phyloP scores from a whole-genome alignment of 83 land plant genomes.

The Thuja plicata region DNA sequence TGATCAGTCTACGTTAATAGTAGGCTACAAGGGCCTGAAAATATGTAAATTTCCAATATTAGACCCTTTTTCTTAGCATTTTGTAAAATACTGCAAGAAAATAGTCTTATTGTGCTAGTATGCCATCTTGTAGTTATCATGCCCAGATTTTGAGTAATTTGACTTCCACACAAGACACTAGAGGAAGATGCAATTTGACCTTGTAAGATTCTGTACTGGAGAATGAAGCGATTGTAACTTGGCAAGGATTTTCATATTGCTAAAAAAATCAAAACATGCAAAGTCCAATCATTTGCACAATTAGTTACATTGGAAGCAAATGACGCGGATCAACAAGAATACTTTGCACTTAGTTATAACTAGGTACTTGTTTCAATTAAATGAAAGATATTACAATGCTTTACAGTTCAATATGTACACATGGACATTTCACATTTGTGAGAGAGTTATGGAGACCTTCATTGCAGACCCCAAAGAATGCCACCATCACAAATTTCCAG shows the following conservation, averaged over 20 bases:
- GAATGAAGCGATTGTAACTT: background rate
- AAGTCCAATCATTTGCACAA: background rate
- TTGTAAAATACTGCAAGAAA: background rate
- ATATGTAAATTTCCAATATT: background rate
- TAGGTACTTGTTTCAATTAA: constrained; percentile 8
- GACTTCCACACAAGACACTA: background rate
- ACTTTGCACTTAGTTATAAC: background rate
- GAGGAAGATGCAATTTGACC: background rate
- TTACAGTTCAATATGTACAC: constrained; percentile 13
- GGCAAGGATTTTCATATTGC: background rate
- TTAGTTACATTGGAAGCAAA: background rate
- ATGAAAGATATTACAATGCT: constrained; percentile 4
- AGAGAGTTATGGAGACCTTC: background rate
- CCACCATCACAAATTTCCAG: background rate
- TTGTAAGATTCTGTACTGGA: background rate
- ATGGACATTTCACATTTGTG: background rate
- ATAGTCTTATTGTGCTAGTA: background rate
- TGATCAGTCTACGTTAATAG: background rate
- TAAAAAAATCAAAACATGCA: background rate
- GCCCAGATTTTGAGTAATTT: background rate
- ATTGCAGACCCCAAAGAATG: background rate
- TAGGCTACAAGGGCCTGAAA: background rate
- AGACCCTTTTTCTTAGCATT: background rate
- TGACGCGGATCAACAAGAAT: background rate
- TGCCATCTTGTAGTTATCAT: background rate